Percentiles rank a stretch among this genome's conserved stretches.
Evolutionary conservation across 345 rosid genomes (phyloP).

Genomic region (Gossypium herbaceum): DNA sequence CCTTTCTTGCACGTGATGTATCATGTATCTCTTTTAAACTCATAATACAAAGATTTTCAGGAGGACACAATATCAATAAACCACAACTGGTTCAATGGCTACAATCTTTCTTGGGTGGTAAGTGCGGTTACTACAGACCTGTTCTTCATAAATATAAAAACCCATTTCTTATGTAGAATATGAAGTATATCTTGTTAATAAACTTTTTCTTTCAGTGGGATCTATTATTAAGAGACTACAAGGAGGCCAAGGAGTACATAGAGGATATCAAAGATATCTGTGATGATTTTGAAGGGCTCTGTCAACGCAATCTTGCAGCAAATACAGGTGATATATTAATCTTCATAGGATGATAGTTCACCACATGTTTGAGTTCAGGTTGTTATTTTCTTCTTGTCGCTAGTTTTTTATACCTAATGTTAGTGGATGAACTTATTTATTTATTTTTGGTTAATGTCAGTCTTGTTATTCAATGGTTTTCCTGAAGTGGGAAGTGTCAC

Average conservation of each 20-base stretch:
- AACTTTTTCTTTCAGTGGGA: slow-evolving; percentile 57
- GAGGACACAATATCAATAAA: slow-evolving; percentile 92
- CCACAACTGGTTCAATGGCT: slow-evolving; percentile 91
- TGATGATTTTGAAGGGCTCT: slow-evolving; percentile 83
- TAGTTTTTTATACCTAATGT: background rate
- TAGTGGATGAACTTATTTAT: background rate
- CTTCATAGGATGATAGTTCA: background rate
- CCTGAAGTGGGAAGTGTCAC: background rate
- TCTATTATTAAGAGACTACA: slow-evolving; percentile 70
- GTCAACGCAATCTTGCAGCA: slow-evolving; percentile 92
- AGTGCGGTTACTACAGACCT: slow-evolving; percentile 23
- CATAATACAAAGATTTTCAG: slow-evolving; percentile 32
- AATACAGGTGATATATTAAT: slow-evolving; percentile 60
- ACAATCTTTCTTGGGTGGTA: slow-evolving; percentile 87
- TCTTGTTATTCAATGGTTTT: background rate
- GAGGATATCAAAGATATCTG: slow-evolving; percentile 87
- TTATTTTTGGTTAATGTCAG: background rate
- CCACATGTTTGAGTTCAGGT: background rate
- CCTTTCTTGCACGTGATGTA: background rate
- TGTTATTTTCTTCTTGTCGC: background rate
- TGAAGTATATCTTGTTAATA: slow-evolving; percentile 4
- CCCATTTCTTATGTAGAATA: background rate
- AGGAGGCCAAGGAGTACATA: slow-evolving; percentile 76
- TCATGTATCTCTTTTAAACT: background rate
- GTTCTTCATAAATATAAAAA: background rate